A percentile compares a stretch with the other conserved stretches of the same genome.
phyloP scores from a whole-genome alignment of 1,284 basidiomycete genomes.

The Cryptococcus maquisensis region DNA sequence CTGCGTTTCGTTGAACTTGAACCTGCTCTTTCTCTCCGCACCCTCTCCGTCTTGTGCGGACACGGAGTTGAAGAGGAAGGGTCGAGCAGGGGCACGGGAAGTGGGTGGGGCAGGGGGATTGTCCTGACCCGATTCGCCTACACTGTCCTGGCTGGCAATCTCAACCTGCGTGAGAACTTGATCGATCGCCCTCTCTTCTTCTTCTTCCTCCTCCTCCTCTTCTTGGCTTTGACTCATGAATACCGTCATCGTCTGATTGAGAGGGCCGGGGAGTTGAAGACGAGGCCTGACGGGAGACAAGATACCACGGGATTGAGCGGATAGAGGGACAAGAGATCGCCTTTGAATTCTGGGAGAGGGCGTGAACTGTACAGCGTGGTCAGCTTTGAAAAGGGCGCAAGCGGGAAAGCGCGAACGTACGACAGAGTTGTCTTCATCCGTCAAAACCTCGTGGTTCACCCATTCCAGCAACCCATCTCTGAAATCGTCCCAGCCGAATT shows the following conservation, averaged over 20 bases:
- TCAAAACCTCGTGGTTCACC: background rate
- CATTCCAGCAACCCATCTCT: background rate
- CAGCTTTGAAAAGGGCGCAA: background rate
- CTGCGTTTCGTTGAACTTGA: conserved; percentile 24
- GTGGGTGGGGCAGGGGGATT: background rate
- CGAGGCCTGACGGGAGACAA: too few relatives aligned
- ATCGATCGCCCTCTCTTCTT: background rate
- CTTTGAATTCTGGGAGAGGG: background rate
- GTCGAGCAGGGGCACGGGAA: background rate
- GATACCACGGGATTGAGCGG: too few relatives aligned
- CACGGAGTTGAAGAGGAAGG: background rate
- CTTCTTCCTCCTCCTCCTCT: background rate
- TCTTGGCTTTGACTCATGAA: too few relatives aligned
- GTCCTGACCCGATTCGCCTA: background rate
- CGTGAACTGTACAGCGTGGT: background rate
- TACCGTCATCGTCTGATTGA: background rate
- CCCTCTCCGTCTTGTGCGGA: background rate
- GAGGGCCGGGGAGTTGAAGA: too few relatives aligned
- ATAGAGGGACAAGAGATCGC: too few relatives aligned
- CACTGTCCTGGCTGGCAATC: background rate
- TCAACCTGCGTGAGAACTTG: background rate
- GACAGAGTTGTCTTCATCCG: background rate
- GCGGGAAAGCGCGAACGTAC: background rate
- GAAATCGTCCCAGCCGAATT: background rate
- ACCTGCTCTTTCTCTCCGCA: background rate